phyloP scores from a whole-genome alignment of 2,329 filamentous ascomycete species.

The Sordariomycetes sp. region DNA sequence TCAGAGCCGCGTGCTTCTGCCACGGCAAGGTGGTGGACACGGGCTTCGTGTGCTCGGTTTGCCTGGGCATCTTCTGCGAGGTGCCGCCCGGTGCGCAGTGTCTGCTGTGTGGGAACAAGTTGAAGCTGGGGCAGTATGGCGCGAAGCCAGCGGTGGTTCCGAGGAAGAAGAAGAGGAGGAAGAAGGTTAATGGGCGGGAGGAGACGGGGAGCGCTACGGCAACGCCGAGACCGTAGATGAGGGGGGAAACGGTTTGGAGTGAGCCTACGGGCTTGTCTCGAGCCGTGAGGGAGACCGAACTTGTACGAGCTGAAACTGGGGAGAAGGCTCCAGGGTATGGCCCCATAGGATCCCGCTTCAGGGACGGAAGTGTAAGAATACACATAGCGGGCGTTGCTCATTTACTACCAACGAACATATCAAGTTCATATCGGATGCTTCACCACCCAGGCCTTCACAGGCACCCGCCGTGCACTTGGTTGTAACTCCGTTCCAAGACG shows the following conservation, averaged over 20 bases:
- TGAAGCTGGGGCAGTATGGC: slow-evolving; percentile 68
- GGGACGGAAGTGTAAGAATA: background rate
- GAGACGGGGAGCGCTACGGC: slow-evolving; percentile 49
- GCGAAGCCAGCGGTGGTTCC: slow-evolving; percentile 66
- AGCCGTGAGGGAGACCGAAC: background rate
- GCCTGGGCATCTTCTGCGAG: slow-evolving; percentile 84
- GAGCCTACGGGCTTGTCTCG: background rate
- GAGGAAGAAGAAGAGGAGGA: slow-evolving; percentile 66
- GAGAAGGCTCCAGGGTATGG: background rate
- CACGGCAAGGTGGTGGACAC: slow-evolving; percentile 84
- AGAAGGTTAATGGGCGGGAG: slow-evolving; percentile 41
- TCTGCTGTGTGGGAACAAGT: slow-evolving; percentile 70
- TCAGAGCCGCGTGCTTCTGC: slow-evolving; percentile 96
- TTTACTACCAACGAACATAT: background rate
- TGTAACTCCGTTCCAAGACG: too few species aligned
- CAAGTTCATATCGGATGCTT: background rate
- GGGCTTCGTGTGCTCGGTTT: slow-evolving; percentile 93
- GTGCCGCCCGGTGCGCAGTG: slow-evolving; percentile 54
- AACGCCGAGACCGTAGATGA: slow-evolving; percentile 38
- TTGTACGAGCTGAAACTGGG: background rate
- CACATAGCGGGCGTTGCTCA: background rate
- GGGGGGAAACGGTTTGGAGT: background rate
- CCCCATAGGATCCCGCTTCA: background rate
- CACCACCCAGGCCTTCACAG: too few species aligned
- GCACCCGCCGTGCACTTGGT: too few species aligned